phyloP scores from a whole-genome alignment of 23 red algal species.

The Cyanidium caldarium region DNA sequence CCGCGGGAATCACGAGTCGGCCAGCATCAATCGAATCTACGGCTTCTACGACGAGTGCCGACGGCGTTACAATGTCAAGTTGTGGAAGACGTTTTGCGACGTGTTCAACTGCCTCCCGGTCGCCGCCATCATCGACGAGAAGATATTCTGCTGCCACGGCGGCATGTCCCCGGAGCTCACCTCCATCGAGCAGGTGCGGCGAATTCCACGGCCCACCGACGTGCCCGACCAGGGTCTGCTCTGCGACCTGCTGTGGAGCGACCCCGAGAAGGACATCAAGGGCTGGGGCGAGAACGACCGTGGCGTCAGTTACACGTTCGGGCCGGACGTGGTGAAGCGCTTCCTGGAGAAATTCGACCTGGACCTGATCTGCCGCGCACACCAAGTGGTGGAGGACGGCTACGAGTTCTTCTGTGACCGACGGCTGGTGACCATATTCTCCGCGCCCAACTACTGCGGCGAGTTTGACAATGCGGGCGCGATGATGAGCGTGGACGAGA shows the following conservation, averaged over 20 bases:
- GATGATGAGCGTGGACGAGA: conserved; percentile 99
- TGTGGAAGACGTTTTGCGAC: conserved; percentile 99
- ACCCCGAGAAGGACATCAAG: conserved; percentile 95
- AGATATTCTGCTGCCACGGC: conserved; percentile 98
- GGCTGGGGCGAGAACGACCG: conserved; percentile 99
- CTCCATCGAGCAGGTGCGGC: conserved; percentile 92
- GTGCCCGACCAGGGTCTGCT: conserved; percentile 95
- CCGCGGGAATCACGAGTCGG: conserved; percentile 95
- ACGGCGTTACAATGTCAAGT: conserved; percentile 93
- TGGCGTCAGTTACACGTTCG: conserved; percentile 97
- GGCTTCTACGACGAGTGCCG: conserved; percentile 92
- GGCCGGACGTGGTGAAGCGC: conserved; percentile 78
- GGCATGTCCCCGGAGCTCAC: conserved; percentile 92
- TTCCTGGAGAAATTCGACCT: conserved; percentile 89
- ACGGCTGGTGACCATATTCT: conserved; percentile 95
- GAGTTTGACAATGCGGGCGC: conserved; percentile 99
- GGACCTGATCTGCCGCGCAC: conserved; percentile 93
- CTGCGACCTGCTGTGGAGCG: conserved; percentile 91
- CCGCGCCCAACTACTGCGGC: conserved; percentile 99
- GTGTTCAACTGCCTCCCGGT: conserved; percentile 97
- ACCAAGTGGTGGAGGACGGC: conserved; percentile 97
- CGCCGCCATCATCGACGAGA: conserved; percentile 96
- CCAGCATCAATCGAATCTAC: conserved; percentile 97
- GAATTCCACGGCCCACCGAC: conserved; percentile 88
- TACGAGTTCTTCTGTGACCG: conserved; percentile 98